These are phyloP conservation scores for Colletotrichum euphorbiae DNA, from an alignment of 2,329 filamentous ascomycete species.

Conservation along the genomic window DNA sequence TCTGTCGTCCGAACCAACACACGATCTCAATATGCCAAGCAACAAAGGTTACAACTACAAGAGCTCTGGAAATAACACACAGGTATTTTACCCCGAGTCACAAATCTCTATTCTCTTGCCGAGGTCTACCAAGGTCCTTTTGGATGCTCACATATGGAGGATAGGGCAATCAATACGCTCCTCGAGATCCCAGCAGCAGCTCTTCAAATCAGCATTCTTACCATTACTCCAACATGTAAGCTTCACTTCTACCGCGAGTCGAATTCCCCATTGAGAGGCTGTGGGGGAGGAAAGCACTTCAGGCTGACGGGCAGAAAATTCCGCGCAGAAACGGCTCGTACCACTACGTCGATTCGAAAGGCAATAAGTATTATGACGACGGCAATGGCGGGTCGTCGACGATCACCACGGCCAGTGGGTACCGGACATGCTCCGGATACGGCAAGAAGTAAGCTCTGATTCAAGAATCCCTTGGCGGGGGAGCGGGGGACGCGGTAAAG, in stretches of 20 bases:
- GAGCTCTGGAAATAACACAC: slow-evolving; percentile 69
- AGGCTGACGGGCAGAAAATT: slow-evolving; percentile 13
- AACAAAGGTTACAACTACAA: slow-evolving; percentile 55
- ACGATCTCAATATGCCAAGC: slow-evolving; percentile 34
- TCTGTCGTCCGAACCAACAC: background rate
- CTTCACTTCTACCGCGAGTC: background rate
- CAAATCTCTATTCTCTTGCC: background rate
- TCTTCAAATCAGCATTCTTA: slow-evolving; percentile 69
- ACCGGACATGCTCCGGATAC: slow-evolving; percentile 35
- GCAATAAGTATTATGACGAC: slow-evolving; percentile 75
- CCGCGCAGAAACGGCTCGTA: slow-evolving; percentile 69
- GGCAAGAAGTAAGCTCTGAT: slow-evolving; percentile 26
- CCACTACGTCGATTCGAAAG: slow-evolving; percentile 77
- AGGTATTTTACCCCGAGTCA: slow-evolving; percentile 56
- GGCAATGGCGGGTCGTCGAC: slow-evolving; percentile 67
- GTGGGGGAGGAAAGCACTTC: background rate
- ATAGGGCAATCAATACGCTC: slow-evolving; percentile 76
- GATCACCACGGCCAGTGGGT: slow-evolving; percentile 71
- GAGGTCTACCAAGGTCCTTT: background rate
- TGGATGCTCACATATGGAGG: background rate
- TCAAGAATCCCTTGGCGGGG: background rate
- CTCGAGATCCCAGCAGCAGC: slow-evolving; percentile 69
- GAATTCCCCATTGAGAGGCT: background rate
- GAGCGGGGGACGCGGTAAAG: background rate
- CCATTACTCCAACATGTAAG: slow-evolving; percentile 74